Evolutionary conservation across 1,284 basidiomycete genomes (phyloP).

Genomic region (Neotropicomus parvogracilis): DNA sequence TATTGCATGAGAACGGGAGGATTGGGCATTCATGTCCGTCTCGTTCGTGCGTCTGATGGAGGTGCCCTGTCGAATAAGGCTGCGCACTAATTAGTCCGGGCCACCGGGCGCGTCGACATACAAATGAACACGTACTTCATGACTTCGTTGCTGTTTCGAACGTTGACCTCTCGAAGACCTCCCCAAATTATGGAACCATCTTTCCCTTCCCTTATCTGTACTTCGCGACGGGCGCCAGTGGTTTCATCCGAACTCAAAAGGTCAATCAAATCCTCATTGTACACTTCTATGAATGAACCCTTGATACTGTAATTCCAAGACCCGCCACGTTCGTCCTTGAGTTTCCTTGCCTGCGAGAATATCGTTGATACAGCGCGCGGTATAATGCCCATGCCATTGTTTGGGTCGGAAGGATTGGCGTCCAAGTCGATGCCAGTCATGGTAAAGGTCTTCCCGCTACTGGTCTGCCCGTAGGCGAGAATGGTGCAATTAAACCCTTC

Average conservation of each 20-base stretch:
- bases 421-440: constrained; percentile 92
- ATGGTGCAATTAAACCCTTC: constrained; percentile 98
- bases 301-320: constrained; percentile 75
- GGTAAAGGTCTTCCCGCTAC: constrained; percentile 94
- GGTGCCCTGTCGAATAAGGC: constrained; percentile 82
- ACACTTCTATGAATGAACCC: constrained; percentile 93
- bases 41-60: constrained; percentile 91
- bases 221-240: constrained; percentile 67
- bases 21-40: constrained; percentile 98
- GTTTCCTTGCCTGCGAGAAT: constrained; percentile 73
- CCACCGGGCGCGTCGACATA: background rate
- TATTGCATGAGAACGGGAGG: constrained; percentile 96
- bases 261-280: constrained; percentile 97
- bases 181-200: constrained; percentile 97
- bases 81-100: constrained; percentile 33
- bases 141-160: constrained; percentile 81
- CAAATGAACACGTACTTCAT: constrained; percentile 67
- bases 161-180: constrained; percentile 87
- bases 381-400: constrained; percentile 88
- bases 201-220: constrained; percentile 96
- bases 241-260: constrained; percentile 71
- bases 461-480: constrained; percentile 96
- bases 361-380: constrained; percentile 93
- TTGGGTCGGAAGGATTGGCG: constrained; percentile 69
- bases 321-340: constrained; percentile 71